These are phyloP conservation scores for Vitis rupestris DNA, from an alignment of 164 flowering plant genomes.

Conservation along the genomic window DNA sequence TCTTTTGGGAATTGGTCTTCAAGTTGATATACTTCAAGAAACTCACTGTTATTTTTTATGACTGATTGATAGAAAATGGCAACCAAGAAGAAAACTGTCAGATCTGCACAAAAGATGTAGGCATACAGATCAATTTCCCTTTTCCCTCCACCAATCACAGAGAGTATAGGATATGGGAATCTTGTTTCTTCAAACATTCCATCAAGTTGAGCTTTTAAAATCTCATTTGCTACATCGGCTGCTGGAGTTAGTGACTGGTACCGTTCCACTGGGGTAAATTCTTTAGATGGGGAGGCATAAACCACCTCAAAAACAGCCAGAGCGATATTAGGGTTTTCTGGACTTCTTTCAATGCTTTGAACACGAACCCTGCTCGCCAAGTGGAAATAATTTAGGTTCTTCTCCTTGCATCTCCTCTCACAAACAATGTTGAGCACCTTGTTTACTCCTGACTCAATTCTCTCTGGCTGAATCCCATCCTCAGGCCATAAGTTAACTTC, in stretches of 20 bases:
- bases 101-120: constrained; percentile 79
- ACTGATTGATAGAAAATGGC: constrained; percentile 76
- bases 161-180: constrained; percentile 64
- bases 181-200: constrained; percentile 55
- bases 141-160: constrained; percentile 84
- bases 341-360: constrained; percentile 84
- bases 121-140: constrained; percentile 85
- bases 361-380: constrained; percentile 64
- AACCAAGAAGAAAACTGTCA: constrained; percentile 79
- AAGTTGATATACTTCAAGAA: constrained; percentile 86
- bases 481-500: constrained; percentile 71
- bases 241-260: constrained; percentile 75
- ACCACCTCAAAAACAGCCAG: constrained; percentile 79
- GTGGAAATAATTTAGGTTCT: constrained; percentile 30
- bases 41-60: constrained; percentile 66
- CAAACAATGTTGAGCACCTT: constrained; percentile 51
- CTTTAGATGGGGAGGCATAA: constrained; percentile 51
- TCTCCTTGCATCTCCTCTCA: constrained; percentile 51
- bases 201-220: constrained; percentile 37
- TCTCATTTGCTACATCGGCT: constrained; percentile 78
- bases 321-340: constrained; percentile 52
- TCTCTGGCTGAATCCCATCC: constrained; percentile 83
- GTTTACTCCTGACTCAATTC: constrained; percentile 77
- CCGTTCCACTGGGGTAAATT: constrained; percentile 43
- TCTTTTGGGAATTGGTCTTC: constrained; percentile 93